A percentile compares a stretch with the other conserved stretches of the same genome.
phyloP scores from a whole-genome alignment of 2,329 filamentous ascomycete genomes.

The Pyricularia grisea region DNA sequence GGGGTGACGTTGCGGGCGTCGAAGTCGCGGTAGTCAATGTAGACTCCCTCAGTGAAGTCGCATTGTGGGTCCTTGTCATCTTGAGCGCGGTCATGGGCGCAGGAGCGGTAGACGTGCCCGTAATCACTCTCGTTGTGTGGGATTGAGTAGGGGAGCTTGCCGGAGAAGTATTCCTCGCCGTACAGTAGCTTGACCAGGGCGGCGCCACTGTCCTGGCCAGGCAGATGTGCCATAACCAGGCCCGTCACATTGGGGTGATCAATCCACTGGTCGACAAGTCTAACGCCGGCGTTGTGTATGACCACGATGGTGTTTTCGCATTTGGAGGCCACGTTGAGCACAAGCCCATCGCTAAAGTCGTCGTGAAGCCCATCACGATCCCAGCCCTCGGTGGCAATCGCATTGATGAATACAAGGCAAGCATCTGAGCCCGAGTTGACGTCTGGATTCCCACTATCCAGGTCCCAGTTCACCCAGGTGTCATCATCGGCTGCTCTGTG shows the following conservation, averaged over 20 bases:
- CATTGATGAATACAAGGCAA: slow-evolving; percentile 49
- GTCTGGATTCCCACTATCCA: background rate
- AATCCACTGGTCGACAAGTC: slow-evolving; percentile 39
- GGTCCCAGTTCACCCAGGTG: slow-evolving; percentile 48
- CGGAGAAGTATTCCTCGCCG: slow-evolving; percentile 31
- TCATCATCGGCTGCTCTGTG: slow-evolving; percentile 36
- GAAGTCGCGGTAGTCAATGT: slow-evolving; percentile 68
- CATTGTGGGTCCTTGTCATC: slow-evolving; percentile 45
- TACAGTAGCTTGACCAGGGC: slow-evolving; percentile 33
- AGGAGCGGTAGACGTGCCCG: slow-evolving; percentile 1
- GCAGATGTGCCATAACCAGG: slow-evolving; percentile 40
- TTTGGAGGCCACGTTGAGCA: slow-evolving; percentile 36
- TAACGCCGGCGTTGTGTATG: slow-evolving; percentile 39
- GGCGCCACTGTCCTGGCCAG: slow-evolving; percentile 40
- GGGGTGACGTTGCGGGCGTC: slow-evolving; percentile 53
- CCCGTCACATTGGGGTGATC: slow-evolving; percentile 41
- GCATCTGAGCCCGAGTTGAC: slow-evolving; percentile 29
- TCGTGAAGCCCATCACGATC: slow-evolving; percentile 47
- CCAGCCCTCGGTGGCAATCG: slow-evolving; percentile 55
- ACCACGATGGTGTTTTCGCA: slow-evolving; percentile 41
- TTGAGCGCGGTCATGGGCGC: background rate
- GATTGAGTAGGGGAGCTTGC: slow-evolving; percentile 35
- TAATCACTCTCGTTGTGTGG: slow-evolving; percentile 31
- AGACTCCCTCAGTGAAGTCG: slow-evolving; percentile 63
- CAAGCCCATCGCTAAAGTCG: slow-evolving; percentile 42